Conservation (phyloP, 306 rosid species). For the Hippophae gyantsensis region DNA sequence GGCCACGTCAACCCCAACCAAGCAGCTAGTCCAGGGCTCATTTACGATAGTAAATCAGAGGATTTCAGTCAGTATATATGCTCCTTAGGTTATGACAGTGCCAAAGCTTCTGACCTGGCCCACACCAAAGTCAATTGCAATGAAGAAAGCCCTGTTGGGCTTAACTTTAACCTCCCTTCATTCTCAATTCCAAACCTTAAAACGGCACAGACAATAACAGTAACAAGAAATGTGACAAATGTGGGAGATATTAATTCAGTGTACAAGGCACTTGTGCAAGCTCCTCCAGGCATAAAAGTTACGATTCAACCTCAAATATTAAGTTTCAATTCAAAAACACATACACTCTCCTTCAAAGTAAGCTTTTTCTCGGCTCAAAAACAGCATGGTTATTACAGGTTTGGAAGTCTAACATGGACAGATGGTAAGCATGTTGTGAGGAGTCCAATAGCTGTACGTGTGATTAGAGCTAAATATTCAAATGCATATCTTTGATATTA, state of each 20-base stretch:
- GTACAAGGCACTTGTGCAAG: constrained; percentile 22
- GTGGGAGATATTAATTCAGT: constrained; percentile 19
- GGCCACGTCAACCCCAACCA: constrained; percentile 32
- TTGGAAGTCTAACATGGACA: constrained; percentile 38
- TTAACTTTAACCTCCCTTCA: constrained; percentile 34
- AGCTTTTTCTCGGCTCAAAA: constrained; percentile 15
- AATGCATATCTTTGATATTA: too few species aligned
- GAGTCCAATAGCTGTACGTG: constrained; percentile 33
- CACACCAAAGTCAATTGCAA: constrained; percentile 21
- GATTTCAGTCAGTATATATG: constrained; percentile 36
- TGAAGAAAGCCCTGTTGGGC: constrained; percentile 7
- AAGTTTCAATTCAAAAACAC: constrained; percentile 26
- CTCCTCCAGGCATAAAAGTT: constrained; percentile 23
- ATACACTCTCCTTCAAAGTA: constrained; percentile 26
- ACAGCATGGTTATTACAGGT: constrained; percentile 22
- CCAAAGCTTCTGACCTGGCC: constrained; percentile 17
- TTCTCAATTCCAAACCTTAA: constrained; percentile 27
- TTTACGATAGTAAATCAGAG: constrained; percentile 28
- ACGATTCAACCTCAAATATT: constrained; percentile 23
- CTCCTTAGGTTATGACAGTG: constrained; percentile 22
- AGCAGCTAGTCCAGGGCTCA: constrained; percentile 39
- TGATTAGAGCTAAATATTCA: too few species aligned
- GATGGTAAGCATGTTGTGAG: constrained; percentile 33
- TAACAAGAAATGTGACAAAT: constrained; percentile 33
- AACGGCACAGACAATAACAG: constrained; percentile 11